Conservation (phyloP, 2,329 filamentous ascomycete species). For the Neonectria ditissima region DNA sequence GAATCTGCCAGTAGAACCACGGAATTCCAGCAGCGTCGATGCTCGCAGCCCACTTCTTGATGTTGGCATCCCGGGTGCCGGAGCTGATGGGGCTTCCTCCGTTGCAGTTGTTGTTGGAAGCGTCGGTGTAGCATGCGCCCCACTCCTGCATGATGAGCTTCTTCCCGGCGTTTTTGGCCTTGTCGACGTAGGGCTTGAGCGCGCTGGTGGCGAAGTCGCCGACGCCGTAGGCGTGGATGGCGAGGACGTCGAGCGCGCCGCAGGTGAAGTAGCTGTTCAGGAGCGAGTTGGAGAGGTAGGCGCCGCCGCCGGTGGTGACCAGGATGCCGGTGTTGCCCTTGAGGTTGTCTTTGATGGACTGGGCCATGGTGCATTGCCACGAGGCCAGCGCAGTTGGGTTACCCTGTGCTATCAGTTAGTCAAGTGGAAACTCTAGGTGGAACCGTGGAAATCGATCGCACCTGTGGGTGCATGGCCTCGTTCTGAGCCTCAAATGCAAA, state of each 20-base stretch:
- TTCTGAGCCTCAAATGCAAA: conserved; percentile 43
- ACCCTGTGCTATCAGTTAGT: conserved; percentile 16
- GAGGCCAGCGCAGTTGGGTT: conserved; percentile 29
- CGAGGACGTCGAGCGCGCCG: conserved; percentile 12
- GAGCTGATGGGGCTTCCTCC: conserved; percentile 22
- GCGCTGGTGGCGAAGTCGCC: conserved; percentile 41
- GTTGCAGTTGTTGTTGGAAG: conserved; percentile 45
- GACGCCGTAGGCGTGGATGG: conserved; percentile 31
- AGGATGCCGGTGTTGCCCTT: conserved; percentile 31
- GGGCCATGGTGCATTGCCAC: conserved; percentile 42
- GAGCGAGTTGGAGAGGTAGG: conserved; percentile 34
- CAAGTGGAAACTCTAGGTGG: too few species aligned
- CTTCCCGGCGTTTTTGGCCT: conserved; percentile 44
- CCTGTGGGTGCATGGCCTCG: conserved; percentile 38
- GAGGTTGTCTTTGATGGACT: conserved; percentile 38
- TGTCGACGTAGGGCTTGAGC: conserved; percentile 41
- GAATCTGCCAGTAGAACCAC: conserved; percentile 51
- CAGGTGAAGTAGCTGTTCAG: conserved; percentile 20
- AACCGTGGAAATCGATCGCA: too few species aligned
- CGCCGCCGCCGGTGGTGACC: conserved; percentile 36
- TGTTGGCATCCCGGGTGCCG: conserved; percentile 41
- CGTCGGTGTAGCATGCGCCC: conserved; percentile 45
- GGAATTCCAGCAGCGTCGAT: conserved; percentile 48
- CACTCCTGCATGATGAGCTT: conserved; percentile 45
- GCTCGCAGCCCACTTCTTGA: conserved; percentile 42